Conservation (phyloP, 2,329 filamentous ascomycete species). For the Thelonectria blattea region DNA sequence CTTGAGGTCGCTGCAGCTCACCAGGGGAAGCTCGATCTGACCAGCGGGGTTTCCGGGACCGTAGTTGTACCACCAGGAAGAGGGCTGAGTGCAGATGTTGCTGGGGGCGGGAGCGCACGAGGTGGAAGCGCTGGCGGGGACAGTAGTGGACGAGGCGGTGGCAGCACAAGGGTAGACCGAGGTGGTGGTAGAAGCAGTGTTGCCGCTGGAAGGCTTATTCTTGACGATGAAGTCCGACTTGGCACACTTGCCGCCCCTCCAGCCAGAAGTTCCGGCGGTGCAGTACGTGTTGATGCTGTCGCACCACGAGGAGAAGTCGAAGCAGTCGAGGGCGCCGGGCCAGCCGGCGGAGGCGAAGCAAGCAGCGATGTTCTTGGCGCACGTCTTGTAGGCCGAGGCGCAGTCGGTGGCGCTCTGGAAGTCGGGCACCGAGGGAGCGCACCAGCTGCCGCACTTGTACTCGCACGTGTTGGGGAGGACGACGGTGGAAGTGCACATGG, state of each 20-base stretch:
- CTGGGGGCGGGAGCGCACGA: slow-evolving; percentile 54
- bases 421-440: slow-evolving; percentile 55
- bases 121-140: slow-evolving; percentile 40
- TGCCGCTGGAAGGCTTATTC: slow-evolving; percentile 47
- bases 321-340: slow-evolving; percentile 56
- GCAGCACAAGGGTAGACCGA: slow-evolving; percentile 43
- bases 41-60: slow-evolving; percentile 66
- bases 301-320: slow-evolving; percentile 59
- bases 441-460: slow-evolving; percentile 62
- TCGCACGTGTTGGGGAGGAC: slow-evolving; percentile 56
- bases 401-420: slow-evolving; percentile 53
- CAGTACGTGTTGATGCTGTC: slow-evolving; percentile 53
- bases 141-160: slow-evolving; percentile 39
- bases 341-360: slow-evolving; percentile 60
- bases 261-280: slow-evolving; percentile 40
- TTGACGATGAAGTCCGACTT: slow-evolving; percentile 53
- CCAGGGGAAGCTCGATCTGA: slow-evolving; percentile 57
- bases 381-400: slow-evolving; percentile 50
- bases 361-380: slow-evolving; percentile 53
- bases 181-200: slow-evolving; percentile 43
- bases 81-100: slow-evolving; percentile 60
- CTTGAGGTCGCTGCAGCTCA: slow-evolving; percentile 60
- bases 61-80: slow-evolving; percentile 67
- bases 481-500: slow-evolving; percentile 56
- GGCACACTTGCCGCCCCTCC: slow-evolving; percentile 40